phyloP scores from a whole-genome alignment of 129 eudicot species.

The Pseudognaphalium luteoalbum region DNA sequence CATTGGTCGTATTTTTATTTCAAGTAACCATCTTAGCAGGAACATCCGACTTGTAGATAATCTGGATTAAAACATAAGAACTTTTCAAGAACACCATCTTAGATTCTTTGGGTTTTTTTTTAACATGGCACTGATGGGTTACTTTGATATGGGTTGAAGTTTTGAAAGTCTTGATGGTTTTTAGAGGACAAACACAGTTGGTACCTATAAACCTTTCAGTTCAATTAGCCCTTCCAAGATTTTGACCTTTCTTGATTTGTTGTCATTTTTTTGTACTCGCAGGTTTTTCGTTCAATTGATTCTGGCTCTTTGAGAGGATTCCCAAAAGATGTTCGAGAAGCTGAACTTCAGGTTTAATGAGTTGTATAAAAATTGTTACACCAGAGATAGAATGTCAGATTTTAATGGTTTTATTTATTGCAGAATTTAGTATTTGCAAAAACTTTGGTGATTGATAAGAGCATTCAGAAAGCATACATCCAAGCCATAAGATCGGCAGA shows the following conservation, averaged over 20 bases:
- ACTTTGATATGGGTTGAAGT: background rate
- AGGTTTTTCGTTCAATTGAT: conserved; percentile 86
- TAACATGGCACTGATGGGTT: background rate
- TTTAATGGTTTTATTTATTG: conserved; percentile 20
- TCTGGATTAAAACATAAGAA: no score
- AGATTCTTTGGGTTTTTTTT: background rate
- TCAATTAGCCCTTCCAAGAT: background rate
- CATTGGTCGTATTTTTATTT: background rate
- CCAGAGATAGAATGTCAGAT: background rate
- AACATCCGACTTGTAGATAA: no score
- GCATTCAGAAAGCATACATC: conserved; percentile 79
- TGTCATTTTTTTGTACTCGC: background rate
- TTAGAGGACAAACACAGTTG: background rate
- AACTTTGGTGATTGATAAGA: conserved; percentile 65
- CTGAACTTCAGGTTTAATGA: conserved; percentile 54
- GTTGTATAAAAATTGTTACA: background rate
- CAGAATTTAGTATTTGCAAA: conserved; percentile 69
- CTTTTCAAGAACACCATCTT: no score
- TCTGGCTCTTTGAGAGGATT: conserved; percentile 85
- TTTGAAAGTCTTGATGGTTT: background rate
- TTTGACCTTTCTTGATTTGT: conserved; percentile 15
- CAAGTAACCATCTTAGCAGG: no score
- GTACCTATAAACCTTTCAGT: background rate
- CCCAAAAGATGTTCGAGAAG: conserved; percentile 60
- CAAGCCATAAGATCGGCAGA: conserved; percentile 82